A percentile compares a stretch with the other conserved stretches of the same genome.
phyloP scores from a whole-genome alignment of 1,139 yeast species.

The Yamadazyma conglobata region DNA sequence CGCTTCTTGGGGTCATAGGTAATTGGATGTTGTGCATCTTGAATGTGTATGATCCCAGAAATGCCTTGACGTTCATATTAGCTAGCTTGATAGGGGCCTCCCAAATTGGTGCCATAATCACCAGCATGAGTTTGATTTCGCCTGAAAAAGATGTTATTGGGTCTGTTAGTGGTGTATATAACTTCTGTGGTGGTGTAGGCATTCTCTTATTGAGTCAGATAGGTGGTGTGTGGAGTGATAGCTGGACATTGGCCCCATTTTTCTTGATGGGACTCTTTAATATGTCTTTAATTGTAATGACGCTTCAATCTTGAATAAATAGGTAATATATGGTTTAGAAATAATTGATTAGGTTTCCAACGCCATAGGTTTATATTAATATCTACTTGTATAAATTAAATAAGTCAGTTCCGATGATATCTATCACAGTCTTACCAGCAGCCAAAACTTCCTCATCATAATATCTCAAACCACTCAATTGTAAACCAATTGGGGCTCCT shows the following conservation, averaged over 20 bases:
- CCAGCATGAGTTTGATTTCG: slow-evolving; percentile 42
- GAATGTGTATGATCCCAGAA: slow-evolving; percentile 31
- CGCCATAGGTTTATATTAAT: too few relatives aligned
- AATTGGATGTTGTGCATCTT: slow-evolving; percentile 28
- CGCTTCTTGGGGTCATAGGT: slow-evolving; percentile 41
- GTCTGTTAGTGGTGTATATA: slow-evolving; percentile 64
- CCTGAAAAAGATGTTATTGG: slow-evolving; percentile 44
- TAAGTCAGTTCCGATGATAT: slow-evolving; percentile 3
- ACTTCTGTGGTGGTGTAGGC: slow-evolving; percentile 69
- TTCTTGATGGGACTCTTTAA: slow-evolving; percentile 49
- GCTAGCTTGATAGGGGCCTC: slow-evolving; percentile 37
- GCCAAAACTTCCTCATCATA: slow-evolving; percentile 42
- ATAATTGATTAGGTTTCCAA: too few relatives aligned
- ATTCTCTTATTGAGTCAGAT: slow-evolving; percentile 54
- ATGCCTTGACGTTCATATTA: slow-evolving; percentile 27
- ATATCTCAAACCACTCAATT: slow-evolving; percentile 38
- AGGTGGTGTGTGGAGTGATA: slow-evolving; percentile 62
- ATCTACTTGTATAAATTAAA: slow-evolving; percentile 1
- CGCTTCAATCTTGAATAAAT: slow-evolving; percentile 1
- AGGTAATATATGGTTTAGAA: too few relatives aligned
- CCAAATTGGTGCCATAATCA: slow-evolving; percentile 58
- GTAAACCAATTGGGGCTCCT: slow-evolving; percentile 45
- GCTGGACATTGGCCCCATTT: slow-evolving; percentile 59
- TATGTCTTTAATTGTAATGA: slow-evolving; percentile 6
- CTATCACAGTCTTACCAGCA: slow-evolving; percentile 33